phyloP scores from a whole-genome alignment of 768 basidiomycete species.

The Cyclocybe aegerita region DNA sequence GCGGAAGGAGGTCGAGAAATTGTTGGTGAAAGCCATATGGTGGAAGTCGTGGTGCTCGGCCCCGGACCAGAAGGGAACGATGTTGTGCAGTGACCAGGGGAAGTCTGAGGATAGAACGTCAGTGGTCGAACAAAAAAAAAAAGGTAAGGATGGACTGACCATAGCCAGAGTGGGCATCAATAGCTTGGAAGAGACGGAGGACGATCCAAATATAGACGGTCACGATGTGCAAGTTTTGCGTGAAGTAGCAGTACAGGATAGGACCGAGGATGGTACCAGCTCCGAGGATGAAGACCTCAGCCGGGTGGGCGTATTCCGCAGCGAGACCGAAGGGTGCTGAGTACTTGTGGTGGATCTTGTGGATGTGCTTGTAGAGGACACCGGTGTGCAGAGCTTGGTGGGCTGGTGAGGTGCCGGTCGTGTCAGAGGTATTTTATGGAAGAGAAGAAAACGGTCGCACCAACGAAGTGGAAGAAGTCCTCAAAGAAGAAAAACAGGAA shows the following conservation, averaged over 20 bases:
- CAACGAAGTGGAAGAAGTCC: constrained; percentile 92
- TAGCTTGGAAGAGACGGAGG: constrained; percentile 92
- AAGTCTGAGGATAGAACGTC: constrained; percentile 58
- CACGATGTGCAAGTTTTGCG: constrained; percentile 79
- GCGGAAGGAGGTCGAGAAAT: constrained; percentile 91
- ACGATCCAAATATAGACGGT: constrained; percentile 95
- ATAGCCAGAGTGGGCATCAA: constrained; percentile 97
- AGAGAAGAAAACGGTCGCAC: constrained; percentile 32
- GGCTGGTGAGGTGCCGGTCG: constrained; percentile 74
- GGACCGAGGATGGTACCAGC: constrained; percentile 90
- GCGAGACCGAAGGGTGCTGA: constrained; percentile 96
- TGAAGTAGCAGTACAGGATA: constrained; percentile 79
- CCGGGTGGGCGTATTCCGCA: constrained; percentile 97
- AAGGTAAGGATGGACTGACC: constrained; percentile 47
- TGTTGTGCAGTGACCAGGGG: constrained; percentile 94
- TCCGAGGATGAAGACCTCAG: constrained; percentile 94
- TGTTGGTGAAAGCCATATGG: constrained; percentile 95
- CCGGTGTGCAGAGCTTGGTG: constrained; percentile 90
- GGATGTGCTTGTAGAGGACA: constrained; percentile 85
- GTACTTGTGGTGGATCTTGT: constrained; percentile 98
- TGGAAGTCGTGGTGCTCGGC: constrained; percentile 99
- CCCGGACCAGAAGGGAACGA: constrained; percentile 95
- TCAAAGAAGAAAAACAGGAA: constrained; percentile 94
- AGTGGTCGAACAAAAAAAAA: constrained; percentile 1
- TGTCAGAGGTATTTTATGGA: constrained; percentile 1